Evolutionary conservation across 148 eudicot species (phyloP), one percentile per base, ranked within the genome.

Genomic region (Polygonum maritimum): DNA sequence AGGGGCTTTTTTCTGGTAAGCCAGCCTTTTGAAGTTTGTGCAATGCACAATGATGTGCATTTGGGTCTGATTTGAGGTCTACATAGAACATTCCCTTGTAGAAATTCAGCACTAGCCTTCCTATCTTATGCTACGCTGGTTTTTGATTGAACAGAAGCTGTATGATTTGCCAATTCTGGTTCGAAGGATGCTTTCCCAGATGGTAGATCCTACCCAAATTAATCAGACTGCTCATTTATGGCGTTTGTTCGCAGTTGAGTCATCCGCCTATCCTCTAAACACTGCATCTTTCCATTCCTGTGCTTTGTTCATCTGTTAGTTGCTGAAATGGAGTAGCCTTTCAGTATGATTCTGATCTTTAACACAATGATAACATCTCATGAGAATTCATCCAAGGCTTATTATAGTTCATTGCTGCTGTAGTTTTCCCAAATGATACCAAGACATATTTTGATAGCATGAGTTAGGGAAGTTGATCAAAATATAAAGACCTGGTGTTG

Each of bases 241-340:
- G 77, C 89, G 92, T 69, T 41, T 84, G 71, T 36, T 89, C 71
- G 79, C 86, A 79, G 92, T 84, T 85, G 83, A 84, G 88, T 84
- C 79, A 62, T 74, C 77, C 11, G 18, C 60, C 36, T 19, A 54
- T 58, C 22, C 7, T 49, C 73, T 48, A 73, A 71, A 19, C 2
- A 44, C 36, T 74, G 22, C 39, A 33, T 22, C 7, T 22, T 58
- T 58, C 10, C 14, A 21, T 58, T 26, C 19, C 26, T n/a, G 22
- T 0, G 33, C 22, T 26, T 63, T 3, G 40, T 3, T 63, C 3
- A 60, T 60, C 14, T 63, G 40, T 26, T 60, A 11, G 38, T 10
- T 26, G 22, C 33, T 60, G 0, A 10, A 22, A 7, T 1, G 22
- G 33, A 60, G 36, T 22, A 7, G 26, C 31, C 26, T 21, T 55